phyloP scores from a whole-genome alignment of 768 basidiomycete genomes.

The Trametes maxima region DNA sequence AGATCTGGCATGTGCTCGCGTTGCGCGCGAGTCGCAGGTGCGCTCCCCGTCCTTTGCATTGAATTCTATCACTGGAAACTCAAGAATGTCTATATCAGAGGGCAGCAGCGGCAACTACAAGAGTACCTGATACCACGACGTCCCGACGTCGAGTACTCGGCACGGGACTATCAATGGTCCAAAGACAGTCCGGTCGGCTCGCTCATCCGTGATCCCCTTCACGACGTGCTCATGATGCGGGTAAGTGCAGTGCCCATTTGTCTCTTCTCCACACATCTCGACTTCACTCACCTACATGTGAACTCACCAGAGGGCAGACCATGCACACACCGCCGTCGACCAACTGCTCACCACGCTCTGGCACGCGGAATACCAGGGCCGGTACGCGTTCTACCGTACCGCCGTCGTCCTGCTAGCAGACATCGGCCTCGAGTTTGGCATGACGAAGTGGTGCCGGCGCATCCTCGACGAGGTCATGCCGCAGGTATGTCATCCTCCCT shows the following conservation, averaged over 20 bases:
- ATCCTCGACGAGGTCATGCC: conserved; percentile 82
- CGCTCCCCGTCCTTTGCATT: conserved; percentile 14
- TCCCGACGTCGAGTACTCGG: conserved; percentile 56
- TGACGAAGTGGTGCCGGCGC: conserved; percentile 63
- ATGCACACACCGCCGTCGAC: conserved; percentile 63
- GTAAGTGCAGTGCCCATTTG: conserved; percentile 29
- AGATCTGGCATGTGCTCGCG: conserved; percentile 77
- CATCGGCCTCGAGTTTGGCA: conserved; percentile 73
- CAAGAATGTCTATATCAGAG: too few species aligned
- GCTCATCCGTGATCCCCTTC: conserved; percentile 44
- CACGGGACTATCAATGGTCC: conserved; percentile 60
- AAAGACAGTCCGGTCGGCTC: conserved; percentile 36
- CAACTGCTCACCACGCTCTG: conserved; percentile 72
- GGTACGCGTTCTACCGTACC: conserved; percentile 66
- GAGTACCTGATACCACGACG: conserved; percentile 64
- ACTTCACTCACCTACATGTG: background rate
- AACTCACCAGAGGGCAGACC: conserved; percentile 55
- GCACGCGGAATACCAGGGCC: conserved; percentile 78
- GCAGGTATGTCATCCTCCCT: conserved; percentile 50
- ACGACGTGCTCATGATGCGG: conserved; percentile 45
- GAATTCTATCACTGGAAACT: too few species aligned
- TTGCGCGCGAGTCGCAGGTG: conserved; percentile 72
- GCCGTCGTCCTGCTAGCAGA: conserved; percentile 78
- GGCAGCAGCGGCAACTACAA: conserved; percentile 65
- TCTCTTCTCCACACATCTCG: background rate